Evolutionary conservation across 1,284 basidiomycete species (phyloP).

Genomic region (Coniferiporia weirii): DNA sequence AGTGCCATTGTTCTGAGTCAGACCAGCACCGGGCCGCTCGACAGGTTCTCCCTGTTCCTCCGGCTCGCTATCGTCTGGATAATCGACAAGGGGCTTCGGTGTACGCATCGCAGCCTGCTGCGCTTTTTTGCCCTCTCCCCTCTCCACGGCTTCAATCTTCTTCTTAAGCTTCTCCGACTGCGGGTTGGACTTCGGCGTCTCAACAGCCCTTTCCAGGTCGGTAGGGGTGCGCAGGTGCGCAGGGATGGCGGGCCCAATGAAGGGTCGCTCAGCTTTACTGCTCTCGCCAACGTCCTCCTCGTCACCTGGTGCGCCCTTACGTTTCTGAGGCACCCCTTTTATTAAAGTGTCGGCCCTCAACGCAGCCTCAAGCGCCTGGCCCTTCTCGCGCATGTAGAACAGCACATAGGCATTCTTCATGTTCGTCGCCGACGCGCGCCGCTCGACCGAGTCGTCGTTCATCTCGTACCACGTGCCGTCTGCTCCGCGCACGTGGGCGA

Average conservation of each 20-base stretch:
- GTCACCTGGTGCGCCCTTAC: conserved; percentile 8
- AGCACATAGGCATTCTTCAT: conserved; percentile 89
- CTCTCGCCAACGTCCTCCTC: conserved; percentile 32
- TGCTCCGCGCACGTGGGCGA: conserved; percentile 75
- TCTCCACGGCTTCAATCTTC: conserved; percentile 50
- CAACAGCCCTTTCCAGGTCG: conserved; percentile 23
- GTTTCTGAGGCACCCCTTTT: conserved; percentile 10
- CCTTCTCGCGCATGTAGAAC: conserved; percentile 83
- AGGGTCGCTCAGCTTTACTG: conserved; percentile 38
- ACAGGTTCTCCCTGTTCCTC: conserved; percentile 18
- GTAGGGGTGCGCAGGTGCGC: conserved; percentile 28
- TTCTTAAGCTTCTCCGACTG: conserved; percentile 55
- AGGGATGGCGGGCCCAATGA: conserved; percentile 64
- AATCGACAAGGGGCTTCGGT: conserved; percentile 13
- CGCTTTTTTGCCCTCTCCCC: conserved; percentile 23
- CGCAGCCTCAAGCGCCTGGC: conserved; percentile 61
- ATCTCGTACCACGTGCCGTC: conserved; percentile 83
- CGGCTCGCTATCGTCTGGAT: conserved; percentile 13
- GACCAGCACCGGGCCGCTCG: not conserved
- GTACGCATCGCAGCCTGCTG: conserved; percentile 24
- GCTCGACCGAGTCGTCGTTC: conserved; percentile 83
- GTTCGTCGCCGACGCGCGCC: conserved; percentile 38
- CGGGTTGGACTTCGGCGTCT: conserved; percentile 39
- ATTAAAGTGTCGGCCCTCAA: conserved; percentile 27
- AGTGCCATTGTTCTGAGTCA: not conserved